Percentiles rank a stretch among this genome's conserved stretches.
Evolutionary conservation across 2,329 filamentous ascomycete species (phyloP).

Genomic region (Fusarium sp.): DNA sequence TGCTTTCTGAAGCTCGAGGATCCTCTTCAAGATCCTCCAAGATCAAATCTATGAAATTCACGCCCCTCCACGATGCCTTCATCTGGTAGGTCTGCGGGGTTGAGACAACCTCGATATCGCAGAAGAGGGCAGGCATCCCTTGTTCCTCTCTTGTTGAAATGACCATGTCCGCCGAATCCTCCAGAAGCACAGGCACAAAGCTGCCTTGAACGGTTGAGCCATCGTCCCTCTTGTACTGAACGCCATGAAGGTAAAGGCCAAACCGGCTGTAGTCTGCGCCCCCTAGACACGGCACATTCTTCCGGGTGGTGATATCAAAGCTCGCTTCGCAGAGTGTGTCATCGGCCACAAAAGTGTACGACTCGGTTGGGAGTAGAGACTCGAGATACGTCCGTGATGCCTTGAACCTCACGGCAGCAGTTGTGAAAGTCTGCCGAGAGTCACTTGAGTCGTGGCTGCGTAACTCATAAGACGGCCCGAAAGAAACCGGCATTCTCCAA

Average conservation of each 20-base stretch:
- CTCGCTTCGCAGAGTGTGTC: constrained; percentile 60
- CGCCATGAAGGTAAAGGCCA: constrained; percentile 72
- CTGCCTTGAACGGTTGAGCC: constrained; percentile 62
- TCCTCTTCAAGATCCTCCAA: constrained; percentile 14
- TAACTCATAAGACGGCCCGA: constrained; percentile 39
- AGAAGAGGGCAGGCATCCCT: constrained; percentile 70
- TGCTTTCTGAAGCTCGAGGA: neutral
- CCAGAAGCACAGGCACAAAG: constrained; percentile 64
- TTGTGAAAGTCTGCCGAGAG: constrained; percentile 36
- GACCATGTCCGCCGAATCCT: constrained; percentile 64
- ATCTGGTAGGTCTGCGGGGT: constrained; percentile 12
- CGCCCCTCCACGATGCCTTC: constrained; percentile 23
- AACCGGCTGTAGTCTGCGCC: constrained; percentile 69
- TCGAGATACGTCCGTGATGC: constrained; percentile 61
- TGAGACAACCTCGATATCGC: constrained; percentile 57
- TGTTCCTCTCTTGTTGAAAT: constrained; percentile 70
- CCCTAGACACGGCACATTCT: constrained; percentile 70
- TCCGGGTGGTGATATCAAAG: constrained; percentile 58
- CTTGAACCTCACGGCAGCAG: constrained; percentile 63
- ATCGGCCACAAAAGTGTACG: constrained; percentile 62
- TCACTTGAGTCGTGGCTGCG: constrained; percentile 22
- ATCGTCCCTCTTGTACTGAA: constrained; percentile 65
- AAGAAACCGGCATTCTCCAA: constrained; percentile 42
- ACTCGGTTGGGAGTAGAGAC: constrained; percentile 55
- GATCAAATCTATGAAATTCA: constrained; percentile 18